Conservation (phyloP, 441 rosid species). For the Euphorbia celastroides region DNA sequence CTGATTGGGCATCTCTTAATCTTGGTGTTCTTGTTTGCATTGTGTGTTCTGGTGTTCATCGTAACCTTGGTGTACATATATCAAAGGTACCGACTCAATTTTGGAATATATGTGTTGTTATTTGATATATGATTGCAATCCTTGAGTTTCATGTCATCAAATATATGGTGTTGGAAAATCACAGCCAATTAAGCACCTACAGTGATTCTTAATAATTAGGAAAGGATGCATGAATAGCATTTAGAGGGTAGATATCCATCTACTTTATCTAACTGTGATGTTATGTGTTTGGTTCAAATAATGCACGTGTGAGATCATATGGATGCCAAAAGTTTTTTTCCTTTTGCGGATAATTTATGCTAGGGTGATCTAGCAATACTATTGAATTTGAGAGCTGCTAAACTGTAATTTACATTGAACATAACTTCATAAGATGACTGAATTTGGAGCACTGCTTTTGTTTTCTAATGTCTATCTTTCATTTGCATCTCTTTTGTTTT, state of each 20-base stretch:
- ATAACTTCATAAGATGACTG: too few relatives aligned
- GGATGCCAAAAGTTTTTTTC: background rate
- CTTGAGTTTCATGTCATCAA: conserved; percentile 2
- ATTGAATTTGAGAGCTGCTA: background rate
- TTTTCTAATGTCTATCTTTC: too few relatives aligned
- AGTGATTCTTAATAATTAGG: background rate
- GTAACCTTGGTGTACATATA: conserved; percentile 97
- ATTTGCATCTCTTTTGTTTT: background rate
- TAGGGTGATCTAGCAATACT: background rate
- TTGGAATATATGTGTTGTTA: conserved; percentile 1
- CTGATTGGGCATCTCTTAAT: conserved; percentile 99
- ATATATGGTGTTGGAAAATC: conserved; percentile 4
- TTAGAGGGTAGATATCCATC: background rate
- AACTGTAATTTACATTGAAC: background rate
- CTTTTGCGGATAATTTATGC: background rate
- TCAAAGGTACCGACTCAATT: conserved; percentile 60
- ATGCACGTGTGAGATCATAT: background rate
- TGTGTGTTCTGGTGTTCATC: conserved; percentile 98
- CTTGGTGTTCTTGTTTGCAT: conserved; percentile 98
- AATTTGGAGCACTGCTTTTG: too few relatives aligned
- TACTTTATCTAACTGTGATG: background rate
- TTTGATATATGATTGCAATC: background rate
- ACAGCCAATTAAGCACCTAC: background rate
- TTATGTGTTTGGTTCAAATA: conserved; percentile 1
- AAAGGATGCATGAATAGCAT: background rate